A percentile compares a stretch with the other conserved stretches of the same genome.
Evolutionary conservation across 371 early-diverging fungal genomes (phyloP).

Genomic region (Mortierella polycephala): DNA sequence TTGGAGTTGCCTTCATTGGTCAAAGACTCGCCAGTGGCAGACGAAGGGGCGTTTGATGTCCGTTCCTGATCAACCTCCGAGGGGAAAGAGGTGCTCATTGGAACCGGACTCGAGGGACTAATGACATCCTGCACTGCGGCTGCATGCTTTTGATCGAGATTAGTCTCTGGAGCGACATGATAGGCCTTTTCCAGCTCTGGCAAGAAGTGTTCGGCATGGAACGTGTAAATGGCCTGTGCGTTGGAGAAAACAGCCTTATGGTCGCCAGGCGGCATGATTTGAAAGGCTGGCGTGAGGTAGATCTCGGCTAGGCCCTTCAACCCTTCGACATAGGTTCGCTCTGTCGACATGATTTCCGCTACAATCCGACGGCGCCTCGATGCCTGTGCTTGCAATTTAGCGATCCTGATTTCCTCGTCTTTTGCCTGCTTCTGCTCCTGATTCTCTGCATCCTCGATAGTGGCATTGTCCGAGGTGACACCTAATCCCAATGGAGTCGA

Average conservation of each 20-base stretch:
- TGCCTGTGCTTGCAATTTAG: constrained; percentile 52
- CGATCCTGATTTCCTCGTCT: constrained; percentile 28
- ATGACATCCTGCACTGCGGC: neutral
- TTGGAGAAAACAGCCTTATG: constrained; percentile 73
- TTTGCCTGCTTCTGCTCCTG: constrained; percentile 26
- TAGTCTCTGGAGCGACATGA: constrained; percentile 2
- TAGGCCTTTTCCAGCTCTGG: constrained; percentile 65
- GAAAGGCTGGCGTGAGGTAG: constrained; percentile 39
- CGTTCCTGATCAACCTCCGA: neutral
- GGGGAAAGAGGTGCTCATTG: neutral
- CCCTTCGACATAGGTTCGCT: constrained; percentile 80
- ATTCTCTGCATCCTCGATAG: constrained; percentile 16
- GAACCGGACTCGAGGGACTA: constrained; percentile 19
- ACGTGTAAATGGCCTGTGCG: constrained; percentile 70
- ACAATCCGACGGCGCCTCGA: constrained; percentile 59
- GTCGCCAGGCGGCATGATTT: constrained; percentile 56
- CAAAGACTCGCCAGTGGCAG: neutral
- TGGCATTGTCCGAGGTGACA: constrained; percentile 11
- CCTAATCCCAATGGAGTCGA: constrained; percentile 30
- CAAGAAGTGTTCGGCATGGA: constrained; percentile 73
- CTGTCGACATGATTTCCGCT: constrained; percentile 80
- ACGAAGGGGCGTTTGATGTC: neutral
- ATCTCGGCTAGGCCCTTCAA: constrained; percentile 66
- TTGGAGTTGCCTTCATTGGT: neutral
- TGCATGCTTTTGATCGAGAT: constrained; percentile 1